phyloP scores from a whole-genome alignment of 2,329 filamentous ascomycete species.

The Raffaelea albimanens region DNA sequence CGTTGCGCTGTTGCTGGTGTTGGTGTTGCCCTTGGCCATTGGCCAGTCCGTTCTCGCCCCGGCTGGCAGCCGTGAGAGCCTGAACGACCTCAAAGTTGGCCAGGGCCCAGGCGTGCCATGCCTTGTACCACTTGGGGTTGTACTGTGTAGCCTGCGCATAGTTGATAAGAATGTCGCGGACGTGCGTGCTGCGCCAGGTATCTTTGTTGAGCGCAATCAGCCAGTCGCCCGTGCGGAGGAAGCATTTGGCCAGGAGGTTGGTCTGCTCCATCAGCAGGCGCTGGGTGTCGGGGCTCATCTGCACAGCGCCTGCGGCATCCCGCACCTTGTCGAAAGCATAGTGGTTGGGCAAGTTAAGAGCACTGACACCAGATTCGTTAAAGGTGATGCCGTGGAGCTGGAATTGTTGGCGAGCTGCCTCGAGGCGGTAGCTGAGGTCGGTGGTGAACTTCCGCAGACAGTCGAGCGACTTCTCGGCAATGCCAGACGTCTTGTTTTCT shows the following conservation, averaged over 20 bases:
- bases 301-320: constrained; percentile 20
- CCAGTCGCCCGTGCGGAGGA: constrained; percentile 95
- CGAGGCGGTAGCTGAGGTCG: constrained; percentile 47
- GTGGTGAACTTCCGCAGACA: constrained; percentile 52
- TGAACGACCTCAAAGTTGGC: constrained; percentile 99
- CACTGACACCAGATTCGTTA: neutral
- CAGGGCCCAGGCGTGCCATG: constrained; percentile 97
- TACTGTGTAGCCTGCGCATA: constrained; percentile 89
- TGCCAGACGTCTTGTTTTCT: constrained; percentile 28
- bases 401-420: constrained; percentile 42
- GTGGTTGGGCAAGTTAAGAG: constrained; percentile 31
- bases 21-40: neutral
- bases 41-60: neutral
- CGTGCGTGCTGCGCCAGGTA: constrained; percentile 79
- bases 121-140: constrained; percentile 95
- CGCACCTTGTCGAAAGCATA: constrained; percentile 40
- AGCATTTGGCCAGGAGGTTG: constrained; percentile 83
- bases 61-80: constrained; percentile 43
- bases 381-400: constrained; percentile 32
- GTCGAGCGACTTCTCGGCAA: constrained; percentile 46
- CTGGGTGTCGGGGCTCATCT: constrained; percentile 38
- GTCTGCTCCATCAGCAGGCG: constrained; percentile 50
- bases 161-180: constrained; percentile 81
- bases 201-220: constrained; percentile 75
- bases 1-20: neutral